phyloP scores from a whole-genome alignment of 108 stramenopile species.

The Skeletonema menzelii region DNA sequence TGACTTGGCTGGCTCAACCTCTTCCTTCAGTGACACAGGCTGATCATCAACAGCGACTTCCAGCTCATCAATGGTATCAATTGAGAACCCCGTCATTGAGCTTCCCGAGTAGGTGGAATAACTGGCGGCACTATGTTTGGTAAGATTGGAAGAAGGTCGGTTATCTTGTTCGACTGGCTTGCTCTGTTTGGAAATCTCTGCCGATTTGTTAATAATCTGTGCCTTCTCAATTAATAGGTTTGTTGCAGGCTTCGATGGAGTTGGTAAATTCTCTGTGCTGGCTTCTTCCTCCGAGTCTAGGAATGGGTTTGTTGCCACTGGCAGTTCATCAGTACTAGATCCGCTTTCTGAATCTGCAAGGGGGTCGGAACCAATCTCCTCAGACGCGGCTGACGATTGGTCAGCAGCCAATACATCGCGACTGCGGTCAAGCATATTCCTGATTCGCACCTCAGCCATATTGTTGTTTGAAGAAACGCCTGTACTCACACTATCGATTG shows the following conservation, averaged over 20 bases:
- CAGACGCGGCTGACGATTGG: not conserved
- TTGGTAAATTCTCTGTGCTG: not conserved
- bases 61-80: not conserved
- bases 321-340: not conserved
- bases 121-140: constrained; percentile 6
- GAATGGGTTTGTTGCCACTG: not conserved
- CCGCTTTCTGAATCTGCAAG: not conserved
- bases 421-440: not conserved
- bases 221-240: not conserved
- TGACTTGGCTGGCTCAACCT: not conserved
- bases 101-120: constrained; percentile 4
- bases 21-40: not conserved
- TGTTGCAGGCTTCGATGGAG: not conserved
- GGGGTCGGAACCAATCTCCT: not conserved
- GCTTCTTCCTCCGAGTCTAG: not conserved
- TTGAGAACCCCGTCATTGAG: constrained; percentile 7
- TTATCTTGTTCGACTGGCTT: not conserved
- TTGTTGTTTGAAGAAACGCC: not conserved
- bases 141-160: not conserved
- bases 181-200: not conserved
- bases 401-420: not conserved
- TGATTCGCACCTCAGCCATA: not conserved
- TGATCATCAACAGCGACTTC: not conserved
- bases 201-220: not conserved
- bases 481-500: not conserved